Evolutionary conservation across 768 basidiomycete species (phyloP).

Genomic region (Mycena pura): DNA sequence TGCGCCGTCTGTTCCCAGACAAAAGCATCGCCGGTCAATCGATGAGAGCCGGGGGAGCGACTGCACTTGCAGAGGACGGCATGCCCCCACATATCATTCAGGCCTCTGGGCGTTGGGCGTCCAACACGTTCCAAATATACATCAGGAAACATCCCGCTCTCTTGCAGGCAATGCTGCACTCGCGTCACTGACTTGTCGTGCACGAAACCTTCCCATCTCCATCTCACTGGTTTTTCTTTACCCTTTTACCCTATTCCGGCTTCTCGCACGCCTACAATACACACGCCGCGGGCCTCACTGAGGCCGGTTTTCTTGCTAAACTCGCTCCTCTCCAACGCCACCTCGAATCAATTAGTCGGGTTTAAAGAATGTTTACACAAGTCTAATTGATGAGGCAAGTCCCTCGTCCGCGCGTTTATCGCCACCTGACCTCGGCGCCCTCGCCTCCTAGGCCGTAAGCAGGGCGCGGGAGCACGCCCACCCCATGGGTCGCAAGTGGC

Average conservation of each 20-base stretch:
- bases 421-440: no score
- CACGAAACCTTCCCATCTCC: neutral
- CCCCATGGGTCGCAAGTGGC: no score
- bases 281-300: slow-evolving; percentile 9
- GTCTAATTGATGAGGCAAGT: no score
- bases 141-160: slow-evolving; percentile 41
- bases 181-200: neutral
- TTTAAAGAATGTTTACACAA: no score
- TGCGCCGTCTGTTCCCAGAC: slow-evolving; percentile 24
- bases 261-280: no score
- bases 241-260: neutral
- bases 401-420: no score
- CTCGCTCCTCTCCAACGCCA: no score
- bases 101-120: slow-evolving; percentile 41
- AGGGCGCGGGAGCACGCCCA: no score
- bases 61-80: slow-evolving; percentile 35
- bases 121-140: slow-evolving; percentile 38
- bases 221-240: neutral
- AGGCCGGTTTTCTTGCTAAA: no score
- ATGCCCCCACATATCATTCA: slow-evolving; percentile 36
- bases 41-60: slow-evolving; percentile 43
- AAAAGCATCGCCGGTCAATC: slow-evolving; percentile 35
- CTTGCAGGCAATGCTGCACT: slow-evolving; percentile 10
- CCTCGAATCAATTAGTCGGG: no score
- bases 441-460: no score